Conservation (phyloP, 108 stramenopile genomes). For the Cylindrotheca fusiformis region DNA sequence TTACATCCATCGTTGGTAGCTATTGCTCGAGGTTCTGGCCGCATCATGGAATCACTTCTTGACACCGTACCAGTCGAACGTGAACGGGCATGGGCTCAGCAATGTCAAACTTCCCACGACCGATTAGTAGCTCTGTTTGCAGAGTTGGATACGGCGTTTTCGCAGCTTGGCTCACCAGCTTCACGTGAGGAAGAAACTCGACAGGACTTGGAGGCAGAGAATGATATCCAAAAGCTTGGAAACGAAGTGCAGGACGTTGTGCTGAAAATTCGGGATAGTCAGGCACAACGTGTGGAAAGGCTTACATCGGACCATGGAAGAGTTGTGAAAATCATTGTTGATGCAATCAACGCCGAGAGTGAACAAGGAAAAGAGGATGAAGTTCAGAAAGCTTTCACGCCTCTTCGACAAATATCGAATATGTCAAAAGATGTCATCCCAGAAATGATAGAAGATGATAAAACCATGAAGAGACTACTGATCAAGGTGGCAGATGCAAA, state of each 20-base stretch:
- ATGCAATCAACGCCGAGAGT: slow-evolving; percentile 41
- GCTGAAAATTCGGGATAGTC: slow-evolving; percentile 48
- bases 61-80: slow-evolving; percentile 86
- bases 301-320: slow-evolving; percentile 64
- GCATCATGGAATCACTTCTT: slow-evolving; percentile 74
- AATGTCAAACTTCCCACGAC: slow-evolving; percentile 71
- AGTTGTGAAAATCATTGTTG: slow-evolving; percentile 62
- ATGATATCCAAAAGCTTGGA: slow-evolving; percentile 51
- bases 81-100: slow-evolving; percentile 70
- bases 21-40: slow-evolving; percentile 71
- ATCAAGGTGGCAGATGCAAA: slow-evolving; percentile 69
- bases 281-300: slow-evolving; percentile 54
- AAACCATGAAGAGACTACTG: slow-evolving; percentile 51
- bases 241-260: slow-evolving; percentile 54
- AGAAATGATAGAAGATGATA: slow-evolving; percentile 67
- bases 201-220: slow-evolving; percentile 61
- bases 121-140: slow-evolving; percentile 51
- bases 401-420: slow-evolving; percentile 65
- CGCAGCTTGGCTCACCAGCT: slow-evolving; percentile 49
- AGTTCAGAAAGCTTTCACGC: slow-evolving; percentile 66
- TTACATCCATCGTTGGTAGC: slow-evolving; percentile 68
- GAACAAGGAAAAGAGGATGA: slow-evolving; percentile 42
- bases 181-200: slow-evolving; percentile 59
- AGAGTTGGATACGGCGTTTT: slow-evolving; percentile 65
- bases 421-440: slow-evolving; percentile 60